Base-by-base conservation (phyloP, 2,329 filamentous ascomycete species). In the Diaporthe eres region DNA sequence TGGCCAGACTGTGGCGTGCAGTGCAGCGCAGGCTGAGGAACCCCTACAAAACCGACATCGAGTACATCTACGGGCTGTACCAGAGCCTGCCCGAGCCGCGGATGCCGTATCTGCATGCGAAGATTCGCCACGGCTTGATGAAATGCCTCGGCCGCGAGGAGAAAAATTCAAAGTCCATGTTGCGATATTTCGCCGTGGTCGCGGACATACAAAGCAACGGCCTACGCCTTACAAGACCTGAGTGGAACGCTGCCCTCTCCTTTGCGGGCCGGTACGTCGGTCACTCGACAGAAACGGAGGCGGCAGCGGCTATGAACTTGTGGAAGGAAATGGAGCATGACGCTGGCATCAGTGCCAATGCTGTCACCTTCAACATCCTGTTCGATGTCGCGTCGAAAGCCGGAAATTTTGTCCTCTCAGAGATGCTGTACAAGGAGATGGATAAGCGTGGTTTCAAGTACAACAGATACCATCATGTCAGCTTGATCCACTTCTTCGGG, bases 321-420 rank as follows among this genome's bases (percentile, higher is more conserved):
- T 99, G 96, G 96, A 92, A 91, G 78, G 92, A 97, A 80, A 98
- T 98, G 95, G 97, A 99, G 83, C 88, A 90, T 63, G 86, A 91
- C 6, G 92, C 92, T 2, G 89, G 90, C 1, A 83, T 95, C 19
- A 85, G 86, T 78, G 92, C 90, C 49, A 94, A 94, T 79, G 88
- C 91, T 67, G 93, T 95, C n/a, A 98, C 96, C 0, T 97, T 99
- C 84, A 98, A 97, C 81, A 94, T 98, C 63, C 89, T 99, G 17
- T 98, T 98, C 80, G 94, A 98, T 81, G 90, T 95, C 15, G 95
- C 97, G 1, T 91, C 95, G 79, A 97, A 97, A 83, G 92, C 95
- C 0, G 94, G 94, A 53, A 97, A 97, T 81, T 98, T 94, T 78
- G 87, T 88, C 1, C 90, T 98, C 31, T 96, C 95, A 4, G 94